A percentile compares a stretch with the other conserved stretches of the same genome.
Evolutionary conservation across 371 early-diverging fungal genomes (phyloP).

Genomic region (Blyttiomyces sp.): DNA sequence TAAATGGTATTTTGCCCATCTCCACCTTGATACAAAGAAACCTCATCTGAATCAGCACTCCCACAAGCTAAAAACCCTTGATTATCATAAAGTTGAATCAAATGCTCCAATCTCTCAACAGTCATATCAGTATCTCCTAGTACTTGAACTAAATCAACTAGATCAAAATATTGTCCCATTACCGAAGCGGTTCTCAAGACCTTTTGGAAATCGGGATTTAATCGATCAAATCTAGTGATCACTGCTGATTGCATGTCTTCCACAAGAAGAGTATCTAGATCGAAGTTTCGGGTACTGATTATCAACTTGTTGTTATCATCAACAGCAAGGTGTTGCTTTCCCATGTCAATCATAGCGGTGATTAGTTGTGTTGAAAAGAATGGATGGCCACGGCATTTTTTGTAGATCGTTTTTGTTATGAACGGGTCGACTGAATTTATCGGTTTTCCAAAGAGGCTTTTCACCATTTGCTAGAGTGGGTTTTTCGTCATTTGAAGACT

Average conservation of each 20-base stretch:
- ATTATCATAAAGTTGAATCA: too few relatives aligned
- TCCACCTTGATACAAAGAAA: too few relatives aligned
- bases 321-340: conserved; percentile 5
- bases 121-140: too few relatives aligned
- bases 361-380: conserved; percentile 4
- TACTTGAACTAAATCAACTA: too few relatives aligned
- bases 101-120: too few relatives aligned
- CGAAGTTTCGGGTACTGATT: neutral
- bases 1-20: too few relatives aligned
- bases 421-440: neutral
- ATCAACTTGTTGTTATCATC: neutral
- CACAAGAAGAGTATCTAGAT: conserved; percentile 6
- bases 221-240: conserved; percentile 9
- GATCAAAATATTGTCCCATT: too few relatives aligned
- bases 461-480: conserved; percentile 11
- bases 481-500: too few relatives aligned
- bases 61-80: too few relatives aligned
- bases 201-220: too few relatives aligned
- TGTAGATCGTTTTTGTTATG: conserved; percentile 4
- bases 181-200: too few relatives aligned
- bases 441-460: neutral
- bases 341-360: conserved; percentile 4
- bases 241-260: conserved; percentile 6
- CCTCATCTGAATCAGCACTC: too few relatives aligned
- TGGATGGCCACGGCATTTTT: conserved; percentile 12